phyloP scores from a whole-genome alignment of 495 filamentous ascomycete species.

The Pyronema omphalodes region DNA sequence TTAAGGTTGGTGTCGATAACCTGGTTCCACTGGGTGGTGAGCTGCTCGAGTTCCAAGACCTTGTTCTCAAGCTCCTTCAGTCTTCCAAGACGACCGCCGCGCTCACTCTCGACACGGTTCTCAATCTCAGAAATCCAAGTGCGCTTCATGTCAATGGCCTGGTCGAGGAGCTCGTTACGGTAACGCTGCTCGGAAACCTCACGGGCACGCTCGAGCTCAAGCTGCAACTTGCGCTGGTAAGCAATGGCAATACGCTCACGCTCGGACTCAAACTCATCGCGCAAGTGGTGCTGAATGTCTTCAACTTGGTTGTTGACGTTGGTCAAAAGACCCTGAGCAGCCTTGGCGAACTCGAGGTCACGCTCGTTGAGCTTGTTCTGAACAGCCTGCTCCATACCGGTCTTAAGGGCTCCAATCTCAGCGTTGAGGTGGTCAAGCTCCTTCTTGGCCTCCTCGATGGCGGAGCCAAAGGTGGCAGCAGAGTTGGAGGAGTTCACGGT shows the following conservation, averaged over 20 bases:
- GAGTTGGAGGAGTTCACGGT: constrained; percentile 72
- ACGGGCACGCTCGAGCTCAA: constrained; percentile 53
- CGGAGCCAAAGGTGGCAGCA: constrained; percentile 49
- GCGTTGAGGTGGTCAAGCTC: constrained; percentile 58
- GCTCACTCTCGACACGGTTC: constrained; percentile 71
- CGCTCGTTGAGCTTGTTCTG: constrained; percentile 49
- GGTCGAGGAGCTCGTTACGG: constrained; percentile 73
- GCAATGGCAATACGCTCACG: constrained; percentile 51
- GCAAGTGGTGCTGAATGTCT: constrained; percentile 58
- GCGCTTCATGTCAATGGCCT: constrained; percentile 70
- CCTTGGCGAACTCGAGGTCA: constrained; percentile 53
- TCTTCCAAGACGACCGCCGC: constrained; percentile 68
- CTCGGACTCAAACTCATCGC: constrained; percentile 76
- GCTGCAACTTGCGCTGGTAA: constrained; percentile 62
- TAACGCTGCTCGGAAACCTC: constrained; percentile 61
- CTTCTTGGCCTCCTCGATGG: constrained; percentile 64
- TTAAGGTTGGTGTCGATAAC: constrained; percentile 77
- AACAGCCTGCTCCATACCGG: constrained; percentile 45
- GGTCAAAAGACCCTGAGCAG: constrained; percentile 56
- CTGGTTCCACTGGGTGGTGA: constrained; percentile 67
- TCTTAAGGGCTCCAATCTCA: constrained; percentile 56
- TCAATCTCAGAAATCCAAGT: constrained; percentile 62
- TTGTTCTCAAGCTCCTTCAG: constrained; percentile 58
- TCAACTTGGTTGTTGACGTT: constrained; percentile 53
- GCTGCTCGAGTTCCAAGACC: constrained; percentile 62